Percentiles rank a stretch among this genome's conserved stretches.
Evolutionary conservation across 768 basidiomycete species (phyloP).

Genomic region (Rhizopogon vinicolor): DNA sequence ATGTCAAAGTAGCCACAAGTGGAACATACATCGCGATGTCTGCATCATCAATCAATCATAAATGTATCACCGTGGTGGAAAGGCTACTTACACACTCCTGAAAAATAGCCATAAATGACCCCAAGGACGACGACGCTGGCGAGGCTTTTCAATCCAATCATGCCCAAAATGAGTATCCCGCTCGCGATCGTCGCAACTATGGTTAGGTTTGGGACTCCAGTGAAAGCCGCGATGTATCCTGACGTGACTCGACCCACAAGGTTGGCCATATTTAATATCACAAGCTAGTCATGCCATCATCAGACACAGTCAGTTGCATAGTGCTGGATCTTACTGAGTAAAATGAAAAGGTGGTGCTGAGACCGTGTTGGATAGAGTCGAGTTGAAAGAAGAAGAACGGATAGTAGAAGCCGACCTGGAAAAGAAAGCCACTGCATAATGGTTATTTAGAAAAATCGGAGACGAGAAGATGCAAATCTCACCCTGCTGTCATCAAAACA

Average conservation of each 20-base stretch:
- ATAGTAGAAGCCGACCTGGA: conserved; percentile 39
- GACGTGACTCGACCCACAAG: conserved; percentile 48
- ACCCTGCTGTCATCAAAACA: conserved; percentile 16
- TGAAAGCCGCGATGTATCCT: conserved; percentile 32
- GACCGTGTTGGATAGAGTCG: conserved; percentile 43
- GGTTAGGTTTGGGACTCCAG: conserved; percentile 41
- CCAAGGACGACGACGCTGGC: conserved; percentile 35
- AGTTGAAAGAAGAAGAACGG: conserved; percentile 56
- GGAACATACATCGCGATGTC: conserved; percentile 37
- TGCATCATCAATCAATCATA: conserved; percentile 1
- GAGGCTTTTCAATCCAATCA: conserved; percentile 33
- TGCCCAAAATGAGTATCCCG: conserved; percentile 38
- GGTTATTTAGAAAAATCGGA: background rate
- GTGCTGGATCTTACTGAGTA: conserved; percentile 37
- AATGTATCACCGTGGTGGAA: background rate
- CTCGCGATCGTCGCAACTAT: conserved; percentile 29
- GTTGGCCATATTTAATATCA: conserved; percentile 48
- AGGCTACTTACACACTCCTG: conserved; percentile 31
- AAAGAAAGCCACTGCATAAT: conserved; percentile 6
- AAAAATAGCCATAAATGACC: conserved; percentile 43
- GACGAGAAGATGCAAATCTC: background rate
- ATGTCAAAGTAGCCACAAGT: conserved; percentile 38
- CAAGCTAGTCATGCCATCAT: conserved; percentile 29
- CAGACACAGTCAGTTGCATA: background rate
- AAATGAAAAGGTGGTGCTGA: conserved; percentile 44